phyloP scores from a whole-genome alignment of 768 basidiomycete species.

The Roridomyces roridus region DNA sequence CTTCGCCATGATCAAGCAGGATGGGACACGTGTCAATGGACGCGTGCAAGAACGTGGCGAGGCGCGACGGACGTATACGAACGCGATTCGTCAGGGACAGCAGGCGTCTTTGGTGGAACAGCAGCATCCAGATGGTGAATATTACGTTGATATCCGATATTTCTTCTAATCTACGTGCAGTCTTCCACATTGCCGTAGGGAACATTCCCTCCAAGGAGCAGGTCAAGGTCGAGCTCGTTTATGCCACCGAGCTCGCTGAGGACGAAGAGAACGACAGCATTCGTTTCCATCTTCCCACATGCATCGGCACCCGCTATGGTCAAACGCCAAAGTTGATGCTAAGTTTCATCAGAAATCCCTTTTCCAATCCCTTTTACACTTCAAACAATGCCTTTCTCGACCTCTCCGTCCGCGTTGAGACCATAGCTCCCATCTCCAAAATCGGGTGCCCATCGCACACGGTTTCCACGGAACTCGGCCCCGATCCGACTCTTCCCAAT shows the following conservation, averaged over 20 bases:
- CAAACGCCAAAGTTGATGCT: background rate
- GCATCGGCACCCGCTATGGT: conserved; percentile 25
- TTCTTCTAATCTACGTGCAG: background rate
- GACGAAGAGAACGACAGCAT: conserved; percentile 20
- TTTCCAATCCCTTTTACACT: background rate
- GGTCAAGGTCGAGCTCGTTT: conserved; percentile 13
- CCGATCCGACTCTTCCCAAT: conserved; percentile 14
- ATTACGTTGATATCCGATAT: background rate
- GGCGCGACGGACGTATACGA: conserved; percentile 14
- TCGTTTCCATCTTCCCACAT: conserved; percentile 18
- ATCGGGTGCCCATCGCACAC: conserved; percentile 19
- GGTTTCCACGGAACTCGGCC: conserved; percentile 21
- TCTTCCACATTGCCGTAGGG: conserved; percentile 20
- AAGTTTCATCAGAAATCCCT: background rate
- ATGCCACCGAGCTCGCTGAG: conserved; percentile 14
- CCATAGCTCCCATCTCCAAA: conserved; percentile 17
- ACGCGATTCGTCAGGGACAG: conserved; percentile 16
- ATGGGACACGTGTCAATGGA: conserved; percentile 20
- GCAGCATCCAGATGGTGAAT: conserved; percentile 21
- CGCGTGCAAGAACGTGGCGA: conserved; percentile 17
- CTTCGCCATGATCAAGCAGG: conserved; percentile 19
- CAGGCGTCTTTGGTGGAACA: conserved; percentile 17
- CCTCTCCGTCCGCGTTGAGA: conserved; percentile 11
- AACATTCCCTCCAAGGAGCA: conserved; percentile 10
- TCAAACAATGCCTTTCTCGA: conserved; percentile 2